Conservation (phyloP, 768 basidiomycete species). For the Mycena crocata region DNA sequence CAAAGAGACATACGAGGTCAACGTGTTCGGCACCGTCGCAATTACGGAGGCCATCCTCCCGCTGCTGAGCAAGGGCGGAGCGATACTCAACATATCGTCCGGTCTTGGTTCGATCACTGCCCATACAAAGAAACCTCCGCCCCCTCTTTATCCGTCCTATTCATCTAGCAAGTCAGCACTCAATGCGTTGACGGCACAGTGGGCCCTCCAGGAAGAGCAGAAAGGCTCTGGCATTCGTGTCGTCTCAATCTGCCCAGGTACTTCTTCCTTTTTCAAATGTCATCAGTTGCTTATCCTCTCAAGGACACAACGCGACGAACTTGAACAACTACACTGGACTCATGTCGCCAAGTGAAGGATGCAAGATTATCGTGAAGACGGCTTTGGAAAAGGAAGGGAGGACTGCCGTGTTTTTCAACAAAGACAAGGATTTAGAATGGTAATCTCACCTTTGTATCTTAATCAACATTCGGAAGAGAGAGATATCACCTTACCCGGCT, state of each 20-base stretch:
- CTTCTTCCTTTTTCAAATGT: too few species aligned
- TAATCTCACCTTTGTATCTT: too few species aligned
- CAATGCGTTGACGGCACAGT: constrained; percentile 13
- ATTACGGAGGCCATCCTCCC: constrained; percentile 18
- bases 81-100: constrained; percentile 28
- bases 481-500: too few species aligned
- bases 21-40: constrained; percentile 21
- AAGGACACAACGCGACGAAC: constrained; percentile 12
- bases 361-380: constrained; percentile 10
- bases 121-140: neutral
- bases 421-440: constrained; percentile 8
- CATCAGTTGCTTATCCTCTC: neutral
- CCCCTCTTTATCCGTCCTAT: neutral
- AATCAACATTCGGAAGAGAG: too few species aligned
- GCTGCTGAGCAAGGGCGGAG: constrained; percentile 16
- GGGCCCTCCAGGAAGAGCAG: constrained; percentile 19
- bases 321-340: constrained; percentile 11
- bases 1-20: constrained; percentile 8
- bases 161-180: constrained; percentile 25
- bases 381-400: constrained; percentile 10
- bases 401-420: constrained; percentile 10
- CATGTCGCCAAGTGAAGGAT: constrained; percentile 5
- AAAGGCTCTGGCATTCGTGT: constrained; percentile 20
- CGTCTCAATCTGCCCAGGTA: constrained; percentile 22
- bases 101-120: neutral